Evolutionary conservation across 2,329 filamentous ascomycete genomes (phyloP).

Genomic region (Pseudogymnoascus sp.): DNA sequence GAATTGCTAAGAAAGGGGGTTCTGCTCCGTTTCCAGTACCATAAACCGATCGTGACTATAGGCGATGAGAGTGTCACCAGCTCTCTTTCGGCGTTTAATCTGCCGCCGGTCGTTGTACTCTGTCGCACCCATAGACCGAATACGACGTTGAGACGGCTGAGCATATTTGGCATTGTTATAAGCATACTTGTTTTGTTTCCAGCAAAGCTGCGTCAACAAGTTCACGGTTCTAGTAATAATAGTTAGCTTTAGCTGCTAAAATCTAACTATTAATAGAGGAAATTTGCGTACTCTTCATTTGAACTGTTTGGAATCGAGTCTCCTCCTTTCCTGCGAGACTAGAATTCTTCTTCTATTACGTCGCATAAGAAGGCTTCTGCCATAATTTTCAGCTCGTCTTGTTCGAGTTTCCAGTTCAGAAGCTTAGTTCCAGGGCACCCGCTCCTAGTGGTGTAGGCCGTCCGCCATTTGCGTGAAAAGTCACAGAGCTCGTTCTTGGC

Average conservation of each 20-base stretch:
- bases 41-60: not conserved
- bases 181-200: constrained; percentile 15
- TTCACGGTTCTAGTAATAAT: constrained; percentile 11
- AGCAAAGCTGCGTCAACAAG: constrained; percentile 14
- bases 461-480: constrained; percentile 11
- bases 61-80: not conserved
- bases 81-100: not conserved
- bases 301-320: not conserved
- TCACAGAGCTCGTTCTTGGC: constrained; percentile 9
- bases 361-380: constrained; percentile 12
- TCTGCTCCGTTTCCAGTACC: not conserved
- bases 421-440: not conserved
- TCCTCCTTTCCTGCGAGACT: not conserved
- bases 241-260: not conserved
- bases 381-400: constrained; percentile 11
- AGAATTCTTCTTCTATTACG: constrained; percentile 13
- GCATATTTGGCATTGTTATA: constrained; percentile 12
- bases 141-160: not conserved
- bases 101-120: not conserved
- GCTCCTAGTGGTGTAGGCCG: constrained; percentile 7
- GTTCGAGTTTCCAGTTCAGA: constrained; percentile 12
- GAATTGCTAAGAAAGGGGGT: not conserved
- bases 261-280: not conserved
- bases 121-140: not conserved
- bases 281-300: not conserved